phyloP scores from a whole-genome alignment of 768 basidiomycete genomes.

The Naganishia randhawae region DNA sequence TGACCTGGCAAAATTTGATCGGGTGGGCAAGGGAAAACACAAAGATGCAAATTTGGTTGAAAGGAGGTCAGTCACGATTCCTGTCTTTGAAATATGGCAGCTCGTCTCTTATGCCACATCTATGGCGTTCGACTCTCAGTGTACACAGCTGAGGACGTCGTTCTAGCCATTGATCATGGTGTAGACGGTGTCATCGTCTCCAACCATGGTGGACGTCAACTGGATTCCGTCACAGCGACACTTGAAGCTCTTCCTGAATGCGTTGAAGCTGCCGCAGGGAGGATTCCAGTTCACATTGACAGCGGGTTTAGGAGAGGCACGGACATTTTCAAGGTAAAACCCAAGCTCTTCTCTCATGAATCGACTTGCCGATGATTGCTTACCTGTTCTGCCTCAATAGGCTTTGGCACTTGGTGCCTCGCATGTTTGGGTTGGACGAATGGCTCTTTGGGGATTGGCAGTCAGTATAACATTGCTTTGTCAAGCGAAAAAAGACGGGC shows the following conservation, averaged over 20 bases:
- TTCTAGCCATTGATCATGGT: conserved; percentile 36
- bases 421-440: conserved; percentile 4
- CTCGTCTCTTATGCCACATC: neutral
- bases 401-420: conserved; percentile 33
- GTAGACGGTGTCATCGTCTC: conserved; percentile 38
- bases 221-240: conserved; percentile 26
- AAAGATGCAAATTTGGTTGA: conserved; percentile 26
- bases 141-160: conserved; percentile 34
- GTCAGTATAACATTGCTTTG: neutral
- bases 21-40: conserved; percentile 2
- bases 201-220: conserved; percentile 40
- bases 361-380: neutral
- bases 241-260: conserved; percentile 35
- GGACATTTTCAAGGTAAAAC: conserved; percentile 37
- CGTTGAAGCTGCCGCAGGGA: conserved; percentile 32
- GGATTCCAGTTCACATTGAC: conserved; percentile 35
- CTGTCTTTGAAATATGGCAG: neutral
- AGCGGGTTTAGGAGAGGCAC: conserved; percentile 33
- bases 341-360: no score
- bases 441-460: conserved; percentile 4
- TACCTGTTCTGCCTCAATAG: neutral
- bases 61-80: conserved; percentile 15
- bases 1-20: neutral
- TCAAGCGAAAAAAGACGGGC: no score
- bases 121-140: no score